Base-by-base conservation (phyloP, 495 filamentous ascomycete species). In the Podospora bellae-mahoneyi region DNA sequence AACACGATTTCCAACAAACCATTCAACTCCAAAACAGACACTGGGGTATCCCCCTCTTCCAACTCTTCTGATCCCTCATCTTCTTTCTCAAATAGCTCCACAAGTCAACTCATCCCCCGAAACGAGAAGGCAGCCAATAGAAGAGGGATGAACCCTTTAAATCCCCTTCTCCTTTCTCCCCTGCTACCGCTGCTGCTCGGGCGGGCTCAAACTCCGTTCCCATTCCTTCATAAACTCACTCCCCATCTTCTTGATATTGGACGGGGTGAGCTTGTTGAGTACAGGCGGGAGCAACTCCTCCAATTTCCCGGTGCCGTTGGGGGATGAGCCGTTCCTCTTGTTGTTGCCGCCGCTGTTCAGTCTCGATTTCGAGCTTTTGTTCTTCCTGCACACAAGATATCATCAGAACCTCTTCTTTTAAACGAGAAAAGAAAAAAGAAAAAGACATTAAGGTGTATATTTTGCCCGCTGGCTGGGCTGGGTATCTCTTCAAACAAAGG, bases 201-300 rank as follows among this genome's bases (percentile, higher is more conserved):
- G 73, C 6, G 72, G 62, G 1, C 66, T 65, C 27, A 84, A 68
- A 60, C 81, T 82, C 69, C 78, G 84, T 75, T 95, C 92, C 91
- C 90, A 93, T 71, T 94, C 91, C 62, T 84, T 88, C 87, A 94
- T 92, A 66, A 92, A 79, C 64, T 87, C 87, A 26, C 85, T 86
- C 3, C 90, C 89, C n/a, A 89, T 89, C 10, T 82, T 84, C 69
- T 86, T 88, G 67, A 93, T 81, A 68, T 90, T 90, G 60, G 83
- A 84, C 0, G 91, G 89, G 10, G 87, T 84, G 55, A 92, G 76
- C 60, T 87, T 87, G 64, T 84, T 86, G 30, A 92, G 81, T 15
- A 84, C 83, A 27, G 87, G 87, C 83, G 90, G 76, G 23, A 82
- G 72, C 58, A 93, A 85, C 34, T 90, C 88, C 71, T 91, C 84